These are phyloP conservation scores for Quillaja saponaria DNA, from an alignment of 306 rosid genomes.

Conservation along the genomic window DNA sequence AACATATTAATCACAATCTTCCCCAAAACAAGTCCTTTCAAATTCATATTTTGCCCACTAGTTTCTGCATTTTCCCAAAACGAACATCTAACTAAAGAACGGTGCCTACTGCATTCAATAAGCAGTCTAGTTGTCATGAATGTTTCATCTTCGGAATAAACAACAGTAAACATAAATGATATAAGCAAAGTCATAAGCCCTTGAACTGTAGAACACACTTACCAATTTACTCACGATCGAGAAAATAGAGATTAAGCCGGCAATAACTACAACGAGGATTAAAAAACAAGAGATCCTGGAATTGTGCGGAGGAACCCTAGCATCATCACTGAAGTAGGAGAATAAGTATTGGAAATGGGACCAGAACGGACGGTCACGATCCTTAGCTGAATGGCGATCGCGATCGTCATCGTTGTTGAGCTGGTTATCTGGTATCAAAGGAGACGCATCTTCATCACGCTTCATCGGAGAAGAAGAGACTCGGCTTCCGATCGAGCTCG, in stretches of 20 bases:
- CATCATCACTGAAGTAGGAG: conserved; percentile 62
- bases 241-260: conserved; percentile 52
- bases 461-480: conserved; percentile 82
- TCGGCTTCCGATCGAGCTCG: conserved; percentile 66
- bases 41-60: too few species aligned
- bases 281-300: conserved; percentile 71
- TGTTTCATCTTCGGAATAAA: conserved; percentile 4
- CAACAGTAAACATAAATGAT: neutral
- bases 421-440: conserved; percentile 52
- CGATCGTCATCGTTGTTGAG: conserved; percentile 57
- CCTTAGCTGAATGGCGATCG: conserved; percentile 69
- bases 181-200: neutral
- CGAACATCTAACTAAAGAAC: too few species aligned
- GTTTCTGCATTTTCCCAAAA: too few species aligned
- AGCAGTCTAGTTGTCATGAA: too few species aligned
- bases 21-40: too few species aligned
- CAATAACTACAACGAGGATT: conserved; percentile 44
- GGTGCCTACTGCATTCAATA: too few species aligned
- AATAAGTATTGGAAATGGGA: conserved; percentile 51
- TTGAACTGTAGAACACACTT: conserved; percentile 24
- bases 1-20: neutral
- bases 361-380: conserved; percentile 71
- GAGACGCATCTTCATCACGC: conserved; percentile 76
- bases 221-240: conserved; percentile 64
- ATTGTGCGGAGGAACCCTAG: conserved; percentile 66